phyloP scores from a whole-genome alignment of 2,329 filamentous ascomycete genomes.

The Xylaria sp. region DNA sequence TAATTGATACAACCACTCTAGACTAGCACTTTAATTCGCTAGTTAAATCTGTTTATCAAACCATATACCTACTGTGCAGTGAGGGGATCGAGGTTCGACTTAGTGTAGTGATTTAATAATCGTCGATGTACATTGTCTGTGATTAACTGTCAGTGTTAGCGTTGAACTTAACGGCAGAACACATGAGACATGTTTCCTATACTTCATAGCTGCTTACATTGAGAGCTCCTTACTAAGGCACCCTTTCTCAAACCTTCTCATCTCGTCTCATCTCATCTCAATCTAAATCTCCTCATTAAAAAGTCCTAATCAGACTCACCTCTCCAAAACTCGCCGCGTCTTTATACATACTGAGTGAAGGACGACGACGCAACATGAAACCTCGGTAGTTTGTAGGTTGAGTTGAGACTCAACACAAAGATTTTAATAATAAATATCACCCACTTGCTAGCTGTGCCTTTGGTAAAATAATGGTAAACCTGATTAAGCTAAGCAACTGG shows the following conservation, averaged over 20 bases:
- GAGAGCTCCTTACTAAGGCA: neutral
- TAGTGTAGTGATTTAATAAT: too few relatives aligned
- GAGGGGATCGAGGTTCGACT: too few relatives aligned
- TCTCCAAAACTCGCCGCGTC: neutral
- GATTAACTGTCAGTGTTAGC: too few relatives aligned
- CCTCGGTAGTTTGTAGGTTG: slow-evolving; percentile 22
- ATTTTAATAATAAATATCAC: slow-evolving; percentile 9
- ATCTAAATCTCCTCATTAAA: too few relatives aligned
- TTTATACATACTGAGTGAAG: neutral
- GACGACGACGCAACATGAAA: slow-evolving; percentile 16
- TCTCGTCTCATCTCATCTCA: neutral
- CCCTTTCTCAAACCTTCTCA: neutral
- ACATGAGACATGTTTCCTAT: too few relatives aligned
- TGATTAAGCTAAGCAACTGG: slow-evolving; percentile 22
- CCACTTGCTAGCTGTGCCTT: slow-evolving; percentile 25
- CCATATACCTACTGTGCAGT: too few relatives aligned
- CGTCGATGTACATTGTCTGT: too few relatives aligned
- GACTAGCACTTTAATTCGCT: too few relatives aligned
- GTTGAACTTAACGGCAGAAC: too few relatives aligned
- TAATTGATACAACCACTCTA: too few relatives aligned
- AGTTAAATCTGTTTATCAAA: too few relatives aligned
- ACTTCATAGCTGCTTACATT: too few relatives aligned
- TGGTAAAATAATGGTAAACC: slow-evolving; percentile 19
- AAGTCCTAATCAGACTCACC: neutral
- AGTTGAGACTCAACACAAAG: slow-evolving; percentile 30